A percentile compares a stretch with the other conserved stretches of the same genome.
These are phyloP conservation scores for Orbilia quercus DNA, from an alignment of 2,329 filamentous ascomycete genomes.

Conservation along the genomic window DNA sequence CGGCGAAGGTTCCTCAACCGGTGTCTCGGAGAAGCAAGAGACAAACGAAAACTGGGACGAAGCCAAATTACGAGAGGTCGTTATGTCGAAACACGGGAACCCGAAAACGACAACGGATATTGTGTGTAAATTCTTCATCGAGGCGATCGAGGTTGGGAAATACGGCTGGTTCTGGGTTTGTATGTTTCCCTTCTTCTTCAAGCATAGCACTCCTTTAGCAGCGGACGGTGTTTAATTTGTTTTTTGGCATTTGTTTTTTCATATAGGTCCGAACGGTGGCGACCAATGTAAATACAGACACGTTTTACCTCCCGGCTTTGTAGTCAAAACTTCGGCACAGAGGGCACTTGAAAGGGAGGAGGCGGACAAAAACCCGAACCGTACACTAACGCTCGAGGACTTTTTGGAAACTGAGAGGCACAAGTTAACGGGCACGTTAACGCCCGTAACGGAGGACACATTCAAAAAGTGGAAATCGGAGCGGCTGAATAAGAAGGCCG, in stretches of 20 bases:
- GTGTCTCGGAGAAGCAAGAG: slow-evolving; percentile 82
- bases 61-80: slow-evolving; percentile 89
- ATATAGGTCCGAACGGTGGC: slow-evolving; percentile 79
- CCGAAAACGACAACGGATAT: slow-evolving; percentile 95
- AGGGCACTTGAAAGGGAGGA: slow-evolving; percentile 93
- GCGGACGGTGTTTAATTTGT: too few species aligned
- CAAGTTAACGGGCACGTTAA: slow-evolving; percentile 90
- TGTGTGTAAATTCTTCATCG: slow-evolving; percentile 98
- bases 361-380: slow-evolving; percentile 93
- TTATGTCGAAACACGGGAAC: slow-evolving; percentile 96
- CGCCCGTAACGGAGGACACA: slow-evolving; percentile 89
- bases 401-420: slow-evolving; percentile 96
- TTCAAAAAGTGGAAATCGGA: slow-evolving; percentile 99
- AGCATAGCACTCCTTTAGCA: too few species aligned
- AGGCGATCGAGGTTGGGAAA: slow-evolving; percentile 96
- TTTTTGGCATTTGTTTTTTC: background rate
- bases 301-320: slow-evolving; percentile 93
- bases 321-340: slow-evolving; percentile 98
- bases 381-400: slow-evolving; percentile 94
- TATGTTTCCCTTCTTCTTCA: slow-evolving; percentile 58
- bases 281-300: slow-evolving; percentile 99
- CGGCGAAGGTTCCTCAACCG: slow-evolving; percentile 77
- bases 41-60: slow-evolving; percentile 98
- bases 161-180: slow-evolving; percentile 99
- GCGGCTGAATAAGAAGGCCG: slow-evolving; percentile 91